Base-by-base conservation (phyloP, 768 basidiomycete species). In the Chalciporus chontae region DNA sequence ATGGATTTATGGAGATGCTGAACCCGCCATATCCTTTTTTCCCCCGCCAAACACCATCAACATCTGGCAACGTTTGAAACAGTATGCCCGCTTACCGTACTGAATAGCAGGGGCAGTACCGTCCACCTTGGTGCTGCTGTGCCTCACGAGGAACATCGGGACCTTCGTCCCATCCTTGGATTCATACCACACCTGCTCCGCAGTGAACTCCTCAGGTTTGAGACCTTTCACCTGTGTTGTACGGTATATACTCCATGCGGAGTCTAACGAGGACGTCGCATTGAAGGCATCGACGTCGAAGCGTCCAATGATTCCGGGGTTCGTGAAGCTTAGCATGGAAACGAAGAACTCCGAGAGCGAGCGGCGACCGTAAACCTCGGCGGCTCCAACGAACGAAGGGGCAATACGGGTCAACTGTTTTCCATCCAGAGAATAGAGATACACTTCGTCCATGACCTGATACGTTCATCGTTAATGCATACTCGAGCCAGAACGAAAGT, bases 131-230 rank as follows among this genome's bases (percentile, higher is more conserved):
- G 85, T 87, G 32, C 73, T 76, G 64, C 85, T 84, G 62, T 87
- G 87, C 41, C 82, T 77, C 18, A 90, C 85, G 53, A 93, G 76
- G 60, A 90, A 92, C 90, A 93, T 91, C 2, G 90, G 90, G 31
- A 93, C 73, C 46, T 75, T 77, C 5, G 87, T 90, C 2, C 87
- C 87, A 60, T 92, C 90, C 65, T 85, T 87, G 67, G 82, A 83
- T 17, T 73, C 64, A 59, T 84, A 92, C 84, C 90, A 93, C 17
- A 90, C 85, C 69, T 92, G 90, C 50, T 77, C 75, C 27, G 81
- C 72, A 26, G 79, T 72, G 56, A 92, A 92, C 40, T 92, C 87
- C 8, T 82, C 77, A 0, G 80, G 72, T 43, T 76, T 72, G 31
- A 92, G 69, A 4, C 84, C 85, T 18, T 73, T 74, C 13, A 90